These are phyloP conservation scores for Rhodosporidiobolus odoratus DNA, from an alignment of 768 basidiomycete genomes.

Conservation along the genomic window DNA sequence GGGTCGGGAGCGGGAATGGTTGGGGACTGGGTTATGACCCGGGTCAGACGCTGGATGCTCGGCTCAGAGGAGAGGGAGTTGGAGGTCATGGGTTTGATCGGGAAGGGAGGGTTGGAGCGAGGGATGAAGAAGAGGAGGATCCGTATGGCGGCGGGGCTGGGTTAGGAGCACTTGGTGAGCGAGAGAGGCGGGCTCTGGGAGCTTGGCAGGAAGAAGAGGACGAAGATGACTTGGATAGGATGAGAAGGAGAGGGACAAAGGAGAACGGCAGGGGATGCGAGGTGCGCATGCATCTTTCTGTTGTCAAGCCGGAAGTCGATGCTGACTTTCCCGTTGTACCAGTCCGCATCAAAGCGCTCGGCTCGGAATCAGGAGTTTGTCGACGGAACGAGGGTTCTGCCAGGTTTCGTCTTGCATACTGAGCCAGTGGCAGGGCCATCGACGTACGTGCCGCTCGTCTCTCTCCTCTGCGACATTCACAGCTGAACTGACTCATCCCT, in stretches of 20 bases:
- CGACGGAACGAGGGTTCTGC: conserved; percentile 67
- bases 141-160: conserved; percentile 84
- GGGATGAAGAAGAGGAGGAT: conserved; percentile 61
- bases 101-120: neutral
- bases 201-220: conserved; percentile 62
- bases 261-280: conserved; percentile 39
- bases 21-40: conserved; percentile 79
- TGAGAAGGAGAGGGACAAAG: conserved; percentile 58
- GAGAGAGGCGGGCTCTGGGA: conserved; percentile 60
- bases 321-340: neutral
- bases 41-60: conserved; percentile 47
- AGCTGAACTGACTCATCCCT: neutral
- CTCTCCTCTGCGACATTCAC: neutral
- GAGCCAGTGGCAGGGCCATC: conserved; percentile 48
- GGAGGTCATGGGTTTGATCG: too few relatives aligned
- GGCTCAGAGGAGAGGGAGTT: neutral
- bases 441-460: conserved; percentile 46
- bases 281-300: conserved; percentile 1
- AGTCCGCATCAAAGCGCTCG: neutral
- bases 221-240: conserved; percentile 7
- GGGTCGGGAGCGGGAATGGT: conserved; percentile 63
- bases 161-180: conserved; percentile 46
- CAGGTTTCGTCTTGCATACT: conserved; percentile 68
- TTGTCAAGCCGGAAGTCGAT: too few relatives aligned
- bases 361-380: conserved; percentile 51